Percentiles rank a stretch among this genome's conserved stretches.
phyloP scores from a whole-genome alignment of 2,329 filamentous ascomycete genomes.

The Colletotrichum godetiae region DNA sequence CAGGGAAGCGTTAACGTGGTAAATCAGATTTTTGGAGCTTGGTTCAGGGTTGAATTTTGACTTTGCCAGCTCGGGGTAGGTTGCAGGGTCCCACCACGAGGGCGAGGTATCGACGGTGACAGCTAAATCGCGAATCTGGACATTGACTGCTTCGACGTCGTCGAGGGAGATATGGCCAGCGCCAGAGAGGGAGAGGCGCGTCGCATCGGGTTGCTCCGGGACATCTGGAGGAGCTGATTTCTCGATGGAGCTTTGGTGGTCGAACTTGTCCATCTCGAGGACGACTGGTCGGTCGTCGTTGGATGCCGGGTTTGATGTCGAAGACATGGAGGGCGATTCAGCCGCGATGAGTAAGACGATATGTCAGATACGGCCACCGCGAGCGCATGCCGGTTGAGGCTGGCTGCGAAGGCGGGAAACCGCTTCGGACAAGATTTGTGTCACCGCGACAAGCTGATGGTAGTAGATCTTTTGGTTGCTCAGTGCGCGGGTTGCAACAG shows the following conservation, averaged over 20 bases:
- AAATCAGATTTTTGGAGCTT: conserved; percentile 65
- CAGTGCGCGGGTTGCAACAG: too few species aligned
- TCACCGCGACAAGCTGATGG: neutral
- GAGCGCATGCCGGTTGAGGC: neutral
- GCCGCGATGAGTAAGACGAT: neutral
- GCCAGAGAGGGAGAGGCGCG: conserved; percentile 45
- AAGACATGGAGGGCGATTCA: neutral
- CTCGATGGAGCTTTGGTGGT: conserved; percentile 47
- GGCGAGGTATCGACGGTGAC: conserved; percentile 70
- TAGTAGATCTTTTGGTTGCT: neutral
- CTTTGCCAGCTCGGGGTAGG: conserved; percentile 55
- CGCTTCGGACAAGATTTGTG: neutral
- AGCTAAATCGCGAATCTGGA: conserved; percentile 64
- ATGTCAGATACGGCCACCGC: too few species aligned
- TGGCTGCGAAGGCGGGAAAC: neutral
- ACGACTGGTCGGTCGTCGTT: conserved; percentile 8
- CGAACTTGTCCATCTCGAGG: conserved; percentile 46
- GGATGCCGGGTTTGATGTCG: neutral
- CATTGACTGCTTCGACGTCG: conserved; percentile 66
- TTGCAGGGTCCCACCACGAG: conserved; percentile 60
- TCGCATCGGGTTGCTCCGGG: conserved; percentile 31
- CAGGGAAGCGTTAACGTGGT: conserved; percentile 73
- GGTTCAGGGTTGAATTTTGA: conserved; percentile 50
- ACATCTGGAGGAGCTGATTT: conserved; percentile 41
- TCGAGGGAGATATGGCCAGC: conserved; percentile 55